Conservation (phyloP, 306 rosid species). For the Cyclanthera cordifolia region DNA sequence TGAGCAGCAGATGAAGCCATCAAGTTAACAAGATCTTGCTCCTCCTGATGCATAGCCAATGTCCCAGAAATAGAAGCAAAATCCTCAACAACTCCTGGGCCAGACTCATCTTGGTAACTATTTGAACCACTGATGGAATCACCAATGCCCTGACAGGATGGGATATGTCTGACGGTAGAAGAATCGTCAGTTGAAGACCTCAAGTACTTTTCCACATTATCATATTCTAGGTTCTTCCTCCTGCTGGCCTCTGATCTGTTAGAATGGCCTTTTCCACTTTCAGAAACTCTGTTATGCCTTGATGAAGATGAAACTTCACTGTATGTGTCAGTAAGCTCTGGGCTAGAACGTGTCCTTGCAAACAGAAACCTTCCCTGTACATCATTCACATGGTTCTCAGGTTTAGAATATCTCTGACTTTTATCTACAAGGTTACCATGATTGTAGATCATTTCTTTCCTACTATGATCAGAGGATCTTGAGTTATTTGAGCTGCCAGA, state of each 20-base stretch:
- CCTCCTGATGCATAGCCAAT: constrained; percentile 78
- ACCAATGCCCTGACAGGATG: constrained; percentile 37
- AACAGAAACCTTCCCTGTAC: constrained; percentile 57
- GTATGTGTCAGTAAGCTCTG: constrained; percentile 78
- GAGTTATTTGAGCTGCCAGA: constrained; percentile 37
- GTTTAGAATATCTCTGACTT: constrained; percentile 43
- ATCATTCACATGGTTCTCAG: constrained; percentile 33
- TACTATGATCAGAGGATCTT: constrained; percentile 39
- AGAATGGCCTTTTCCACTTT: too few relatives aligned
- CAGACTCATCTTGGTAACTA: constrained; percentile 42
- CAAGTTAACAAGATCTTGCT: constrained; percentile 82
- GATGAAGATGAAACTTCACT: constrained; percentile 61
- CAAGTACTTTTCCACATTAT: constrained; percentile 26
- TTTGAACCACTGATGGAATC: constrained; percentile 44
- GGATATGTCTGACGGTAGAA: constrained; percentile 28
- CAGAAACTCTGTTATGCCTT: constrained; percentile 36
- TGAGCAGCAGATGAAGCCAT: constrained; percentile 59
- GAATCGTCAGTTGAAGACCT: constrained; percentile 39
- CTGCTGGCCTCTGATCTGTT: constrained; percentile 42
- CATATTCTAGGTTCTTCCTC: constrained; percentile 49
- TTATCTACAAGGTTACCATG: constrained; percentile 35
- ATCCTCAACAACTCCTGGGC: constrained; percentile 40
- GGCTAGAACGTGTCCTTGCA: constrained; percentile 95
- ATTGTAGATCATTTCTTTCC: constrained; percentile 35
- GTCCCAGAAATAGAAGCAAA: constrained; percentile 52